These are phyloP conservation scores for Neurospora pannonica DNA, from an alignment of 495 filamentous ascomycete species.

Conservation along the genomic window DNA sequence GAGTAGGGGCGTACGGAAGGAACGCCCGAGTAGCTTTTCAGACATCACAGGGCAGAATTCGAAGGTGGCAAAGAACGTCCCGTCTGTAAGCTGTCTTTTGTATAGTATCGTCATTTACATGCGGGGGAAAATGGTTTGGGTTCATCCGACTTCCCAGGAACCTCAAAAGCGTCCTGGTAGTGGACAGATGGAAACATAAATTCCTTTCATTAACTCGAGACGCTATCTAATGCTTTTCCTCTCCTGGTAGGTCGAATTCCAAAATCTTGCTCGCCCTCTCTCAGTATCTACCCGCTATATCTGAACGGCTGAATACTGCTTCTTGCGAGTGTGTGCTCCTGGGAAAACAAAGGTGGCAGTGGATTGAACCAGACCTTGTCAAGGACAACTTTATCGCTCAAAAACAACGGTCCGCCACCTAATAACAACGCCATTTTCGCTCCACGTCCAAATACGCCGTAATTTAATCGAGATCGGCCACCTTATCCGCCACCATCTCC, in stretches of 20 bases:
- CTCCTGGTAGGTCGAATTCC: not conserved
- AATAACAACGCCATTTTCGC: not conserved
- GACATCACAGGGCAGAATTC: not conserved
- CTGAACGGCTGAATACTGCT: not conserved
- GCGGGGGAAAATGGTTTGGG: not conserved
- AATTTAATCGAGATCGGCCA: constrained; percentile 35
- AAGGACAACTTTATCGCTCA: not conserved
- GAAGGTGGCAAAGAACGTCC: not conserved
- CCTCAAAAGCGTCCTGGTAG: not conserved
- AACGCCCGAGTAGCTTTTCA: not conserved
- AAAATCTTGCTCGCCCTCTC: not conserved
- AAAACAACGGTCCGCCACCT: not conserved
- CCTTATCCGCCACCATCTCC: constrained; percentile 37
- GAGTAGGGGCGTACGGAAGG: not conserved
- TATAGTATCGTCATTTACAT: not conserved
- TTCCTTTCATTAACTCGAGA: not conserved
- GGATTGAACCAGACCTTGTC: not conserved
- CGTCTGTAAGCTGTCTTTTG: not conserved
- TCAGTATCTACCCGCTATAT: not conserved
- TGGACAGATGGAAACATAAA: not conserved
- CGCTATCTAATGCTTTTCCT: not conserved
- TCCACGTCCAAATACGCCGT: not conserved
- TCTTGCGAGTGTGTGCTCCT: not conserved
- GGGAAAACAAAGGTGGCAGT: not conserved
- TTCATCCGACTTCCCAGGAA: not conserved